Conservation (phyloP, 805 yeast genomes). For the Saccharomycopsis olivae region DNA sequence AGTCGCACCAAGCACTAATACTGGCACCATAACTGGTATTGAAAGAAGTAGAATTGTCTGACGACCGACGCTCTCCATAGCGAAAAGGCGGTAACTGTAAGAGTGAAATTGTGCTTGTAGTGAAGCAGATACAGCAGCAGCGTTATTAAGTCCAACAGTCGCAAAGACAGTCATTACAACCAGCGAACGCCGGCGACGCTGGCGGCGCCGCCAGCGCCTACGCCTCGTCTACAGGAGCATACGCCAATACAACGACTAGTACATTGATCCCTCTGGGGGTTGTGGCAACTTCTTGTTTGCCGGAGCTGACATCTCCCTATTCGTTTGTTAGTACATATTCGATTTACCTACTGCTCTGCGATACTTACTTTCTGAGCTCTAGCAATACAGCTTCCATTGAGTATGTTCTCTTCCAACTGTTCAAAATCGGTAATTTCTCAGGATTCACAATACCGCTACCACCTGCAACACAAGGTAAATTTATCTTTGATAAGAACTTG, state of each 20-base stretch:
- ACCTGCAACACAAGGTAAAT: conserved; percentile 81
- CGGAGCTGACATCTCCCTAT: conserved; percentile 68
- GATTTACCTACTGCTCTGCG: conserved; percentile 12
- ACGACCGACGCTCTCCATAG: too few species aligned
- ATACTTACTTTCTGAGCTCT: conserved; percentile 56
- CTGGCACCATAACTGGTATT: too few species aligned
- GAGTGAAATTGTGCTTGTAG: too few species aligned
- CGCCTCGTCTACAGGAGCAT: too few species aligned
- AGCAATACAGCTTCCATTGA: conserved; percentile 89
- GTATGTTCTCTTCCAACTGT: conserved; percentile 80
- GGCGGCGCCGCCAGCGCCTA: too few species aligned
- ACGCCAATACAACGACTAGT: conserved; percentile 23
- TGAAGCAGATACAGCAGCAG: too few species aligned
- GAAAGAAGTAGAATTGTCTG: too few species aligned
- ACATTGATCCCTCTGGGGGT: conserved; percentile 82
- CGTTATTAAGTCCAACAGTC: too few species aligned
- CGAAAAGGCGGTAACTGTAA: too few species aligned
- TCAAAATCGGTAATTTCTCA: conserved; percentile 52
- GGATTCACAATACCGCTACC: conserved; percentile 45
- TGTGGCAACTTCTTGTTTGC: conserved; percentile 77
- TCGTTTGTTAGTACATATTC: background rate
- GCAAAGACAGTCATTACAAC: too few species aligned
- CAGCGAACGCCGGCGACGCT: too few species aligned
- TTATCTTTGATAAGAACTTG: conserved; percentile 70
- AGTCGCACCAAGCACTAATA: too few species aligned